Evolutionary conservation across 805 yeast species (phyloP).

Genomic region (Saccharomycopsis oosterbeekiorum): DNA sequence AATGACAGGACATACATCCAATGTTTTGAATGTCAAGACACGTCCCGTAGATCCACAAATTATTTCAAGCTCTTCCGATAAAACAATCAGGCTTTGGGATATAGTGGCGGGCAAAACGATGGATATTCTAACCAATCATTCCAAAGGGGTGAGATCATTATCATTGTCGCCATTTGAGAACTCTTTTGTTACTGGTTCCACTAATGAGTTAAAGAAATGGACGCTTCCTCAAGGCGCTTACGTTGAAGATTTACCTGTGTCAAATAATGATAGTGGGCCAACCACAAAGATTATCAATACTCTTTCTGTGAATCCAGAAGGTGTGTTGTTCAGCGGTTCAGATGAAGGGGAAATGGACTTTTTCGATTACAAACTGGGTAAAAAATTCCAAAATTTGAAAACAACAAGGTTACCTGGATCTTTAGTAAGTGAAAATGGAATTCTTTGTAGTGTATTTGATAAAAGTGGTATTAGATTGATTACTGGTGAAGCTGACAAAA

Average conservation of each 20-base stretch:
- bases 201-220: conserved; percentile 81
- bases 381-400: conserved; percentile 41
- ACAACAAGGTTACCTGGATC: conserved; percentile 66
- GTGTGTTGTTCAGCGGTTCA: conserved; percentile 68
- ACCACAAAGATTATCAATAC: conserved; percentile 51
- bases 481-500: conserved; percentile 87
- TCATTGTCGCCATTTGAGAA: conserved; percentile 57
- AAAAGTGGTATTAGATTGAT: conserved; percentile 68
- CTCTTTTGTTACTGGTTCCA: conserved; percentile 72
- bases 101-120: conserved; percentile 60
- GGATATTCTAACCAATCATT: conserved; percentile 74
- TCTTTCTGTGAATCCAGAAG: conserved; percentile 51
- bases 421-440: conserved; percentile 52
- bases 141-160: conserved; percentile 69
- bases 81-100: conserved; percentile 87
- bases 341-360: conserved; percentile 73
- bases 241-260: conserved; percentile 44
- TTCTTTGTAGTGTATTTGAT: conserved; percentile 67
- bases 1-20: conserved; percentile 69
- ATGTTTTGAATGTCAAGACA: conserved; percentile 59
- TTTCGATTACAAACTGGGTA: conserved; percentile 70
- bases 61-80: conserved; percentile 72
- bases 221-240: conserved; percentile 57
- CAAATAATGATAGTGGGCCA: conserved; percentile 22
- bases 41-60: conserved; percentile 79